These are phyloP conservation scores for Alternaria arborescens DNA, from an alignment of 2,329 filamentous ascomycete genomes.

Conservation along the genomic window DNA sequence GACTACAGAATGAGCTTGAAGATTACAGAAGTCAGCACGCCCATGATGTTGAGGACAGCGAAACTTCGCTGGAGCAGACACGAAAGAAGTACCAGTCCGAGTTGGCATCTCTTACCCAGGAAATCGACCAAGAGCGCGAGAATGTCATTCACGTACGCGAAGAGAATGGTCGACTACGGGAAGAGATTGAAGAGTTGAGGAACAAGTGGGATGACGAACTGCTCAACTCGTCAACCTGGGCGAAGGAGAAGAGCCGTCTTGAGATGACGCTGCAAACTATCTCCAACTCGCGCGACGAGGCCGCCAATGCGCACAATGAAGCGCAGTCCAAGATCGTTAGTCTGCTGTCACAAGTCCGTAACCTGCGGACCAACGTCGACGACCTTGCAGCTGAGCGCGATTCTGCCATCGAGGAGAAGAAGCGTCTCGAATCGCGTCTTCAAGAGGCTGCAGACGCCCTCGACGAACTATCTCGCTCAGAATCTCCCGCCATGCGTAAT, in stretches of 20 bases:
- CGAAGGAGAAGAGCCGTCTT: conserved; percentile 93
- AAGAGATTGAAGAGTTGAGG: conserved; percentile 92
- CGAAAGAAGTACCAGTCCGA: conserved; percentile 97
- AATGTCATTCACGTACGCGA: conserved; percentile 84
- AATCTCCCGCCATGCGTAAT: conserved; percentile 86
- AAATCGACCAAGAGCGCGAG: conserved; percentile 92
- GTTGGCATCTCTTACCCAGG: conserved; percentile 86
- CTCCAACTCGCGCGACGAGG: conserved; percentile 90
- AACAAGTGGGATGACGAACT: conserved; percentile 99
- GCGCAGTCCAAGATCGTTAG: conserved; percentile 92
- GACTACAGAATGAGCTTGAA: conserved; percentile 95
- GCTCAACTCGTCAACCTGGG: conserved; percentile 96
- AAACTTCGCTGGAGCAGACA: conserved; percentile 94
- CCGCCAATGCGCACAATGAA: conserved; percentile 90
- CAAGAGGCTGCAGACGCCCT: conserved; percentile 87
- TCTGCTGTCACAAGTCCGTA: conserved; percentile 87
- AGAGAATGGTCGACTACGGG: conserved; percentile 87
- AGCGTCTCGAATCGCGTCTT: conserved; percentile 82
- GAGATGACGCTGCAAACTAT: conserved; percentile 90
- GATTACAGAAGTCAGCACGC: conserved; percentile 95
- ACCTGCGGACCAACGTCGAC: conserved; percentile 82
- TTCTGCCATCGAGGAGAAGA: conserved; percentile 85
- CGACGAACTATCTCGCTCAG: conserved; percentile 85
- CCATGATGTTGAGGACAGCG: conserved; percentile 96
- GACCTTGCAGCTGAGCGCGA: conserved; percentile 88